Percentiles rank a stretch among this genome's conserved stretches.
These are phyloP conservation scores for Termitomyces sp. DNA, from an alignment of 768 basidiomycete genomes.

Conservation along the genomic window DNA sequence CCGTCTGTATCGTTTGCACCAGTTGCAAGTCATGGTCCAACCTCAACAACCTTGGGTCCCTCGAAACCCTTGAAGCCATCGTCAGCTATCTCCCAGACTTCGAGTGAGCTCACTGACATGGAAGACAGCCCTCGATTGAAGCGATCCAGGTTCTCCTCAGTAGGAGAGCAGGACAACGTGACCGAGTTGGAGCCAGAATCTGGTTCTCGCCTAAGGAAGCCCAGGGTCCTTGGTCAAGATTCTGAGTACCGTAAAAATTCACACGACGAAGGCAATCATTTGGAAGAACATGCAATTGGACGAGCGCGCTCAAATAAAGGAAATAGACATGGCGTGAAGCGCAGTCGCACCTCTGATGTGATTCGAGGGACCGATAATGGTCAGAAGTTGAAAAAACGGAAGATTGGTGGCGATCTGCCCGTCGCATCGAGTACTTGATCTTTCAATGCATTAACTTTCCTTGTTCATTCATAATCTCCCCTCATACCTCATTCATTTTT, in stretches of 20 bases:
- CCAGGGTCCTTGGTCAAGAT: constrained; percentile 1
- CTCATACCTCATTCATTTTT: neutral
- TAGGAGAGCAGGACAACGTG: constrained; percentile 15
- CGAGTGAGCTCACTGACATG: constrained; percentile 23
- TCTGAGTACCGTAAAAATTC: neutral
- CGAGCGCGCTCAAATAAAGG: constrained; percentile 7
- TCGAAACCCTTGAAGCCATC: constrained; percentile 15
- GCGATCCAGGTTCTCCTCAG: constrained; percentile 19
- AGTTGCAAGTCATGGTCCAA: constrained; percentile 23
- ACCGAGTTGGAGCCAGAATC: constrained; percentile 2
- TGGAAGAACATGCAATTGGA: neutral
- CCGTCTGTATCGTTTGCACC: constrained; percentile 20
- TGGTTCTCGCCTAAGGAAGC: neutral
- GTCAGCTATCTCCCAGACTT: constrained; percentile 20
- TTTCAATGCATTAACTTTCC: neutral
- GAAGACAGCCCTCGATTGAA: constrained; percentile 23
- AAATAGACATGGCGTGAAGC: constrained; percentile 29
- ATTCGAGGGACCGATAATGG: constrained; percentile 19
- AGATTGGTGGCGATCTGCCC: constrained; percentile 10
- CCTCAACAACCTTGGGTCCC: constrained; percentile 22
- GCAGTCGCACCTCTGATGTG: constrained; percentile 27
- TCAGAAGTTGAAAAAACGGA: constrained; percentile 32
- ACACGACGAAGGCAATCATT: neutral
- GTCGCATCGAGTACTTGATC: neutral
- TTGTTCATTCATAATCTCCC: neutral